phyloP scores from a whole-genome alignment of 805 yeast genomes.

The Citeromyces matritensis region DNA sequence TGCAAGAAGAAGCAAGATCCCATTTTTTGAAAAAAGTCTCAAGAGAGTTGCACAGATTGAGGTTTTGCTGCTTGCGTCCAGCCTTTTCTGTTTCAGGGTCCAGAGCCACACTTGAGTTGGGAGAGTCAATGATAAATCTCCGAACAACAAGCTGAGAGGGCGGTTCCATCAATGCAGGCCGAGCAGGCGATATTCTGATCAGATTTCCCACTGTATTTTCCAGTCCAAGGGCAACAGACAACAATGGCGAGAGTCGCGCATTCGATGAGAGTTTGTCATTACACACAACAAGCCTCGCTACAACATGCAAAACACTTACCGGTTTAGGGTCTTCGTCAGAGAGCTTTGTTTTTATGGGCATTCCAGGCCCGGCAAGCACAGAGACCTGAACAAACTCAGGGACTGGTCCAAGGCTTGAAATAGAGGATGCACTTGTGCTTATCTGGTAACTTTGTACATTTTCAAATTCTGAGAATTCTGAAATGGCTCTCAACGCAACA shows the following conservation, averaged over 20 bases:
- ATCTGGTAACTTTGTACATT: no score
- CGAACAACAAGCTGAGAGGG: conserved; percentile 31
- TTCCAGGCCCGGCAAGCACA: conserved; percentile 35
- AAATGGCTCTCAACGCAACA: conserved; percentile 12
- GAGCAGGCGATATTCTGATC: conserved; percentile 32
- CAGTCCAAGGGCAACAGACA: conserved; percentile 42
- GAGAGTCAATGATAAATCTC: conserved; percentile 34
- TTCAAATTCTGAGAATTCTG: conserved; percentile 7
- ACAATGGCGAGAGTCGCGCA: conserved; percentile 35
- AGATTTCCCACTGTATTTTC: conserved; percentile 34
- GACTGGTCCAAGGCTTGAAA: conserved; percentile 7
- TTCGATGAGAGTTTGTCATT: conserved; percentile 17
- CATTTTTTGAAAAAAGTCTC: background rate
- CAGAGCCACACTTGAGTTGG: conserved; percentile 13
- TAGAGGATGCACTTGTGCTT: no score
- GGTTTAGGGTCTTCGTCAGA: conserved; percentile 10
- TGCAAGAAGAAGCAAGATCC: conserved; percentile 6
- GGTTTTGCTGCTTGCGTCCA: background rate
- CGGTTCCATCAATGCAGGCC: conserved; percentile 13
- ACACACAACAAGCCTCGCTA: conserved; percentile 33
- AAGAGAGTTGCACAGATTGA: background rate
- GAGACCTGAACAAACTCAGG: conserved; percentile 34
- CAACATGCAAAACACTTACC: conserved; percentile 4
- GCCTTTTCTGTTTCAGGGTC: conserved; percentile 13
- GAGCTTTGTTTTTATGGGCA: conserved; percentile 8